These are phyloP conservation scores for Rhipidocladum racemiflorum DNA, from an alignment of 176 grass and related monocot species.

Conservation along the genomic window DNA sequence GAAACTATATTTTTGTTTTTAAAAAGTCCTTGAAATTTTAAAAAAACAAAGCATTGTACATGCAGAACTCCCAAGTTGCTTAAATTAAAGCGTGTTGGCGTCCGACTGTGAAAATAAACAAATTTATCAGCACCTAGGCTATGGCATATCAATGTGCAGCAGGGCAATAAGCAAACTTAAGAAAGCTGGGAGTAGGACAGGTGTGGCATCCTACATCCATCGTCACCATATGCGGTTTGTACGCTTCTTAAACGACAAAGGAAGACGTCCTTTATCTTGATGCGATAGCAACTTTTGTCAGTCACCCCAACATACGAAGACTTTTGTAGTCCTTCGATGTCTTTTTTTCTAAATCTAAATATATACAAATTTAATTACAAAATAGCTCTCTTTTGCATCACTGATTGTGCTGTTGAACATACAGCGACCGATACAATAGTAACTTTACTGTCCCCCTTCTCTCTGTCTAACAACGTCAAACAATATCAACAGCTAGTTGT, in stretches of 20 bases:
- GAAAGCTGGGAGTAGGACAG: background rate
- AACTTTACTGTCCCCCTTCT: no score
- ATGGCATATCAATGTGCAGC: background rate
- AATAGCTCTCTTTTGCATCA: no score
- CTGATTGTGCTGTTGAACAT: no score
- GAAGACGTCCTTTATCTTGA: background rate
- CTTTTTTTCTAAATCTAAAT: no score
- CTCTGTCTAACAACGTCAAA: no score
- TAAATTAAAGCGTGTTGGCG: no score
- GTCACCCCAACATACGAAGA: background rate
- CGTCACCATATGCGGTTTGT: background rate
- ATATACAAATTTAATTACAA: no score
- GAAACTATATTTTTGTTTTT: background rate
- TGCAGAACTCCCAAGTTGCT: background rate
- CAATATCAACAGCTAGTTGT: background rate
- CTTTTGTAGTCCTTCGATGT: no score
- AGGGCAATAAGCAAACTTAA: background rate
- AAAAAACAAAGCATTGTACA: background rate
- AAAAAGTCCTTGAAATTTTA: background rate
- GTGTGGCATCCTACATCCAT: no score
- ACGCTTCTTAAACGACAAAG: slow-evolving; percentile 6
- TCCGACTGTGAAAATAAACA: background rate
- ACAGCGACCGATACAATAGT: no score
- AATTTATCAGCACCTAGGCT: background rate
- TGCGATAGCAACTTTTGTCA: background rate